Conservation (phyloP, 116 monocot species). For the Cymodocea nodosa region DNA sequence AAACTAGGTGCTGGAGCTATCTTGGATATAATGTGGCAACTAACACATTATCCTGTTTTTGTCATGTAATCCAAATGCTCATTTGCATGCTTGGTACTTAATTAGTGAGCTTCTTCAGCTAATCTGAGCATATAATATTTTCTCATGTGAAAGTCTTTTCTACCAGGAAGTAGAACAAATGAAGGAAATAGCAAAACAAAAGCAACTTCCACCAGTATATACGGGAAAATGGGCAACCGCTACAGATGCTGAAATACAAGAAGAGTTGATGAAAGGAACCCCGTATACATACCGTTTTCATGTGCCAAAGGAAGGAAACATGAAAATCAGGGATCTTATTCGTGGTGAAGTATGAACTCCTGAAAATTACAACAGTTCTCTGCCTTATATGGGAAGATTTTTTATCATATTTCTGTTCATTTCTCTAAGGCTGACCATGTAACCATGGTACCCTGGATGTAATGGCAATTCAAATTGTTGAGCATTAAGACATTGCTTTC, state of each 20-base stretch:
- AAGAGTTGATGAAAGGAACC: conserved; percentile 70
- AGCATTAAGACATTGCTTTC: too few relatives aligned
- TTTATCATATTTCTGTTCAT: too few relatives aligned
- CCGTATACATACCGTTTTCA: conserved; percentile 88
- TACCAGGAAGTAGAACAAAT: conserved; percentile 83
- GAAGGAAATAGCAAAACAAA: conserved; percentile 81
- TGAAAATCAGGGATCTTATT: conserved; percentile 84
- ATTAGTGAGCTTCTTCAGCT: not conserved
- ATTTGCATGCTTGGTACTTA: not conserved
- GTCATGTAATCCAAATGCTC: not conserved
- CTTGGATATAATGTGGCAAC: too few relatives aligned
- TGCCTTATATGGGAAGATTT: too few relatives aligned
- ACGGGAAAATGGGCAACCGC: conserved; percentile 91
- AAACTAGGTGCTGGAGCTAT: too few relatives aligned
- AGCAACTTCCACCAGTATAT: conserved; percentile 88
- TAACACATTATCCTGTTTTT: too few relatives aligned
- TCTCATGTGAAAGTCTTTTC: not conserved
- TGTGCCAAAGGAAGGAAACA: conserved; percentile 72
- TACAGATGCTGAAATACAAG: conserved; percentile 56
- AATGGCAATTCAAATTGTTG: too few relatives aligned
- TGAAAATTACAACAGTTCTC: not conserved
- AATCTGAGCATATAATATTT: not conserved
- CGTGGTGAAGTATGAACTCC: conserved; percentile 75
- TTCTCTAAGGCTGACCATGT: too few relatives aligned
- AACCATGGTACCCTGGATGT: too few relatives aligned